Percentiles rank a stretch among this genome's conserved stretches.
phyloP scores from a whole-genome alignment of 257 asterid species.

The Solanum pinnatisectum region DNA sequence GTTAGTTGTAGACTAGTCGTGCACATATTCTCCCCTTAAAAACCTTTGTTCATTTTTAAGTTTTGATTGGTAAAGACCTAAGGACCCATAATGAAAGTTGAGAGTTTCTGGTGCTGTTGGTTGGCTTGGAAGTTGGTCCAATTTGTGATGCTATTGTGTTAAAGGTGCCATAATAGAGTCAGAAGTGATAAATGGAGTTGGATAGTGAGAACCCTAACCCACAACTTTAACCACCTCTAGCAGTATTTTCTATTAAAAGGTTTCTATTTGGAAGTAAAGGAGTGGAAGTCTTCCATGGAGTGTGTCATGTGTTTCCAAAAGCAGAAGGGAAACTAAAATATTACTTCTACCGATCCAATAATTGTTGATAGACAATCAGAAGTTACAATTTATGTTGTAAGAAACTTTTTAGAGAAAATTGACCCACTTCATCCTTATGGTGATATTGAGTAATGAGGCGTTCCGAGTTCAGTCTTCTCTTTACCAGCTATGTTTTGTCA shows the following conservation, averaged over 20 bases:
- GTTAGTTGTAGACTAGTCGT: background rate
- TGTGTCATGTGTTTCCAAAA: background rate
- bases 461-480: background rate
- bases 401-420: background rate
- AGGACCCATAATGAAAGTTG: background rate
- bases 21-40: background rate
- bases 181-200: background rate
- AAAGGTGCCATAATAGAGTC: background rate
- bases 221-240: background rate
- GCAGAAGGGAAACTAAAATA: background rate
- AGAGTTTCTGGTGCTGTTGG: background rate
- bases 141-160: background rate
- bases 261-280: background rate
- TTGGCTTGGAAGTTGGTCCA: background rate
- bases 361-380: background rate
- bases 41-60: background rate
- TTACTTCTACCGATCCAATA: background rate
- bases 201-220: background rate
- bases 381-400: background rate
- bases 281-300: background rate
- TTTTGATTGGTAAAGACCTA: background rate
- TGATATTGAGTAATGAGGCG: background rate
- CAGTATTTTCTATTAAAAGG: background rate
- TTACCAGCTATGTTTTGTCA: background rate
- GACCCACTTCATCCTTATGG: background rate